Evolutionary conservation across 179 eudicot species (phyloP), one percentile per base, ranked within the genome.

Genomic region (Spergularia azorica): DNA sequence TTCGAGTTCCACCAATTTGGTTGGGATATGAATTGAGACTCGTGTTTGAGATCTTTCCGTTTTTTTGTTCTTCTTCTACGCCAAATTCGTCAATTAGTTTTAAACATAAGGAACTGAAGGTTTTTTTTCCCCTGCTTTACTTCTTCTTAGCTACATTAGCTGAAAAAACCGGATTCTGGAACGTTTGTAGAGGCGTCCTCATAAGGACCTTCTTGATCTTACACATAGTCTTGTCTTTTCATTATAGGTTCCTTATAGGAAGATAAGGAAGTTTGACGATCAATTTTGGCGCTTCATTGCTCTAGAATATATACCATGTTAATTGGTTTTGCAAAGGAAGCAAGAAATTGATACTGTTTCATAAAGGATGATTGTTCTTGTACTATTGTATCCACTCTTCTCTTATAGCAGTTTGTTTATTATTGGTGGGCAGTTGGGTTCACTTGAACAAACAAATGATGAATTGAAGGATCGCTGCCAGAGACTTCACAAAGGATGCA

Each of bases 381-480:
- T 66, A 62, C 18, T 18, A 46, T 2, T 15, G 67, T 18, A 0
- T 52, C 38, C 2, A 55, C n/a, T 65, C 32, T 62, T 14, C 32
- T n/a, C 38, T 82, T 67, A 66, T n/a, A 72, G 41, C 54, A 38
- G 74, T 55, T 38, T 9, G 39, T 65, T 51, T 65, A 4, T 62
- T 67, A 15, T 71, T 62, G 38, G 75, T 77, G 75, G 60, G 78
- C 86, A 94, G 98, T 74, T 92, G 72, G 82, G 76, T 76, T 79
- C 86, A 69, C 69, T 90, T 62, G 98, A 94, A 80, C 87, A 85
- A 74, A 83, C 87, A 13, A 78, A 93, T 13, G 97, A 92, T 75
- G 97, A 94, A 77, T 88, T 94, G 54, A 87, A 86, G 79, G 89
- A 87, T 73, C 98, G 98, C 51, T 94, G 98, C 76, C 96, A 88